These are phyloP conservation scores for Calonectria hongkongensis DNA, from an alignment of 2,329 filamentous ascomycete species.

Conservation along the genomic window DNA sequence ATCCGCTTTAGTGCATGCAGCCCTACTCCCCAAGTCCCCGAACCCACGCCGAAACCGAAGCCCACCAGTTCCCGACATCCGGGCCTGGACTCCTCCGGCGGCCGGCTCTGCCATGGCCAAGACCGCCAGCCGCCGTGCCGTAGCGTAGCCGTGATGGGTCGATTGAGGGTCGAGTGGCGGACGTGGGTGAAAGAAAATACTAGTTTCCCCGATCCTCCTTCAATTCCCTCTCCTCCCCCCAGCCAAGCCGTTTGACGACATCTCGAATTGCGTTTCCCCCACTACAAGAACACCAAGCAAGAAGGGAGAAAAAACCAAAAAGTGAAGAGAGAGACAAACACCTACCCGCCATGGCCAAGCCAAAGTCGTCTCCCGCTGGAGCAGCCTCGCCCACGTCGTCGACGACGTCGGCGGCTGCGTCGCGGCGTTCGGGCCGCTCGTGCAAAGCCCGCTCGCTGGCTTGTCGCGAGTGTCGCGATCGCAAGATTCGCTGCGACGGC, in stretches of 20 bases:
- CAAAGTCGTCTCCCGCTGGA: conserved; percentile 8
- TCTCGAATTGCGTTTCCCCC: not conserved
- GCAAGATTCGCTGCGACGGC: conserved; percentile 56
- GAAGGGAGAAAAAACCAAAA: not conserved
- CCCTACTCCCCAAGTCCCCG: conserved; percentile 21
- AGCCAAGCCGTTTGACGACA: not conserved
- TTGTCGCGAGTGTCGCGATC: conserved; percentile 55
- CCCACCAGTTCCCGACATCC: conserved; percentile 37
- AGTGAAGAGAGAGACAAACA: not conserved
- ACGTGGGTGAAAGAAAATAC: conserved; percentile 1
- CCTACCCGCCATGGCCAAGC: conserved; percentile 27
- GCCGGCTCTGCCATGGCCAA: conserved; percentile 36
- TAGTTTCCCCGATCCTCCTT: not conserved
- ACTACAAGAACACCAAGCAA: too few species aligned
- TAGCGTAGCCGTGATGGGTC: conserved; percentile 27
- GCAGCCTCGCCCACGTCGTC: conserved; percentile 13
- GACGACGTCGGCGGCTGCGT: conserved; percentile 41
- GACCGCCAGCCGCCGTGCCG: conserved; percentile 18
- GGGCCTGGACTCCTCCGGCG: conserved; percentile 49
- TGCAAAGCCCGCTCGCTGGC: conserved; percentile 55
- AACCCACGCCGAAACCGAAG: conserved; percentile 28
- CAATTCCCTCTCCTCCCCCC: not conserved
- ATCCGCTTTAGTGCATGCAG: conserved; percentile 29
- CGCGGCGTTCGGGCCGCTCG: conserved; percentile 49
- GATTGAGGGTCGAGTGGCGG: not conserved